Evolutionary conservation across 2,329 filamentous ascomycete species (phyloP), one percentile per base, ranked within the genome.

Genomic region (Zymoseptoria brevis): DNA sequence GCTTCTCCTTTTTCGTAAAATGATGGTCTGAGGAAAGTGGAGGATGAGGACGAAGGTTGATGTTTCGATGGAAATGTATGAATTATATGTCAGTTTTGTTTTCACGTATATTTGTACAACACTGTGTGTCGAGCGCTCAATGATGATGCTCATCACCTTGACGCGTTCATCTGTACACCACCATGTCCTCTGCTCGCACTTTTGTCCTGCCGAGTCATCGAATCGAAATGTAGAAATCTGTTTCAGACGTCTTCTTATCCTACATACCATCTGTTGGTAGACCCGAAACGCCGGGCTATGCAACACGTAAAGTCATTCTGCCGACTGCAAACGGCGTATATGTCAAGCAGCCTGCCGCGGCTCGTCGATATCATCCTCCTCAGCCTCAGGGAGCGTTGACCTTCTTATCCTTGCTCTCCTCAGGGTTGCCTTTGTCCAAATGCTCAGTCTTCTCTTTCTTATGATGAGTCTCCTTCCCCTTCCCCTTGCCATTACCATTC

Each of bases 381-480:
- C 22, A 7, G 9, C 19, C 24, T 61, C 58, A 67, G n/a, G 63
- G 53, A 26, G 64, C 64, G 22, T 62, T 61, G 35, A 67, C 53
- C 60, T 65, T 65, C 58, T 65, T 51, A 45, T 64, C 61, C 56
- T 61, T 61, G 16, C 54, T 53, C 57, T 67, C 64, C 49, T 66
- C 61, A 8, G 65, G 65, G 45, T 64, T 64, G 24, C 60, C 65
- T 54, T 67, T 64, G 29, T 55, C 50, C 49, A 60, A 56, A 24
- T 61, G 57, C 48, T 62, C 26, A 8, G 54, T 56, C 58, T 66
- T 64, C 35, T 45, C 35, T 19, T 53, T 24, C 51, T 53, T 53
- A 3, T 53, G 22, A 29, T 24, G n/a, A 1, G 51, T 29, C n/a
- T 30, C 19, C 26, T 49, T 41, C 7, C n/a, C 50, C 45, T 55